Conservation (phyloP, 768 basidiomycete genomes). For the Stropharia rugosoannulata region DNA sequence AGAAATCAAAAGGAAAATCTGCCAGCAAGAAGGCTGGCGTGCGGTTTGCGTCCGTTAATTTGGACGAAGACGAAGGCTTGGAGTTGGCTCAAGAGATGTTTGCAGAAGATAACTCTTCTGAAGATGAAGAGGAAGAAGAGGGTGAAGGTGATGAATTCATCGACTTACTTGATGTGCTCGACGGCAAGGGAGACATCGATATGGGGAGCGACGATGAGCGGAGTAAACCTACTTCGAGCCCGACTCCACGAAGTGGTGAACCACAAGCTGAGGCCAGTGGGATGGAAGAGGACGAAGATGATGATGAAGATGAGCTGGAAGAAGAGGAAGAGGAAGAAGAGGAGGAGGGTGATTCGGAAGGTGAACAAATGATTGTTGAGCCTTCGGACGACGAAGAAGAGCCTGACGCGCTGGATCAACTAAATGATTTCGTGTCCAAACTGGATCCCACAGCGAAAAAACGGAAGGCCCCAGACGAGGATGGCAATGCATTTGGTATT, state of each 20-base stretch:
- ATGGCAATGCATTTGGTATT: constrained; percentile 17
- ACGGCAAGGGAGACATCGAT: constrained; percentile 56
- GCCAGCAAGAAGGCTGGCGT: constrained; percentile 29
- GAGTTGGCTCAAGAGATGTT: constrained; percentile 34
- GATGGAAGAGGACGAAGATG: constrained; percentile 31
- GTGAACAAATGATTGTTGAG: constrained; percentile 43
- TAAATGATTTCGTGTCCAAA: constrained; percentile 69
- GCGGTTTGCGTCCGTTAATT: constrained; percentile 56
- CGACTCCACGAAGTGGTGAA: background rate
- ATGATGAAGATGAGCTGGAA: constrained; percentile 27
- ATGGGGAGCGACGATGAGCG: constrained; percentile 36
- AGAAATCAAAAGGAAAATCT: constrained; percentile 26
- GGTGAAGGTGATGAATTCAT: constrained; percentile 57
- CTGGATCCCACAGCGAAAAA: constrained; percentile 65
- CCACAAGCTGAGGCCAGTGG: constrained; percentile 8
- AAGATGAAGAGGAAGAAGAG: constrained; percentile 47
- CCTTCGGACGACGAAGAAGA: constrained; percentile 48
- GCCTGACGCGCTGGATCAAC: constrained; percentile 62
- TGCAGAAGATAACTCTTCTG: constrained; percentile 33
- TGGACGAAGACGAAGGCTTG: constrained; percentile 56
- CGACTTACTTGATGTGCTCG: constrained; percentile 64
- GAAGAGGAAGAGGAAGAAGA: constrained; percentile 34
- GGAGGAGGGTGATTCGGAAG: constrained; percentile 36
- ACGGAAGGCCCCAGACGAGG: constrained; percentile 61
- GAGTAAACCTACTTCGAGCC: background rate